Evolutionary conservation across 352 stramenopile species (phyloP), one percentile per base, ranked within the genome.

Genomic region (Globisporangium cystogenes): DNA sequence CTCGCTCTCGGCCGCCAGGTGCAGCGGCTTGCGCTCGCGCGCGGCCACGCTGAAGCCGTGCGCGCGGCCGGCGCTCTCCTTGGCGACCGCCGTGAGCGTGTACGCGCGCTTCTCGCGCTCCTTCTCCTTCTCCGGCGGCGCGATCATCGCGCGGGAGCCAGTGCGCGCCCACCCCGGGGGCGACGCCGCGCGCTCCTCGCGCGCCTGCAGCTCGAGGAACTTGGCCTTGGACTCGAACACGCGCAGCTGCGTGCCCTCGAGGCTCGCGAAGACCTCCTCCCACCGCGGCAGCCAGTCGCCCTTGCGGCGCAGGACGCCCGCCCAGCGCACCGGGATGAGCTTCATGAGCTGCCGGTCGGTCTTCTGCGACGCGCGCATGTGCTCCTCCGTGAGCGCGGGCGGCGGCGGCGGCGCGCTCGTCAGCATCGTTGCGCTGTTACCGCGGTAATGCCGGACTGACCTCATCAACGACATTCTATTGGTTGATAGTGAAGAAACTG

Each of bases 251-350:
- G 73, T 55, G 23, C 77, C 82, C 37, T 90, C 79, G 42, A 93
- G 59, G 56, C 74, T 75, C 48, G 86, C 16, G 39, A 79, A 90
- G 15, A 79, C 48, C 52, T 89, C 73, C 46, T 93, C 82, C 82
- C 82, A 93, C 31, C 73, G 73, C 37, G 82, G 82, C 21, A 93
- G 57, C 82, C 82, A 93, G 48, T 93, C 82, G 51, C 79, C 72
- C 51, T 89, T 89, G 63, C 77, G 80, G 37, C 70, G 70, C 51
- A 85, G 67, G 35, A 60, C 65, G 33, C 82, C 79, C 44, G 87
- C 70, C 77, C 76, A 90, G 16, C 68, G 57, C 49, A 91, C 82
- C 44, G 80, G 80, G 40, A 87, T 80, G 33, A 88, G 57, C 53
- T 86, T 77, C 76, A 86, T 86, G 23, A 53, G 46, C 29, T 53